These are phyloP conservation scores for Trebouxia gelatinosa DNA, from an alignment of 163 green algal species.

Conservation along the genomic window DNA sequence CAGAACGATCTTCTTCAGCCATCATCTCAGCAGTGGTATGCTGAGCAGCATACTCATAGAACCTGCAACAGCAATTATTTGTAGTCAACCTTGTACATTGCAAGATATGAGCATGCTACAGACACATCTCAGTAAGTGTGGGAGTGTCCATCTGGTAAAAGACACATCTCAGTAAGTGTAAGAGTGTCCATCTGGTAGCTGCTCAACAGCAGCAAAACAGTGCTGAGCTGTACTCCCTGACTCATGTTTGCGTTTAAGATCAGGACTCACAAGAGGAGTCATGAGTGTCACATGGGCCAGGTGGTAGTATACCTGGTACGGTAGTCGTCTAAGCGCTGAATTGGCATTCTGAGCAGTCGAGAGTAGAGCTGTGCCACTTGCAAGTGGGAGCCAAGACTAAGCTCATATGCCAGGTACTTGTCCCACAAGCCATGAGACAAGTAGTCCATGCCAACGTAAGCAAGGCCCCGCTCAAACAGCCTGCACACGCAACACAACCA, in stretches of 20 bases:
- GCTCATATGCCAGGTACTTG: conserved; percentile 70
- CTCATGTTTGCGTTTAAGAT: not conserved
- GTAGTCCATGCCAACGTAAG: conserved; percentile 68
- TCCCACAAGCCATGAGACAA: conserved; percentile 73
- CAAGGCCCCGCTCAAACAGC: conserved; percentile 70
- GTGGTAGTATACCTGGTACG: conserved; percentile 44
- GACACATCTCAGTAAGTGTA: not conserved
- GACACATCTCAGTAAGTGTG: not conserved
- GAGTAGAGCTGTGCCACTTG: conserved; percentile 61
- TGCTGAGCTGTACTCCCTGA: no score
- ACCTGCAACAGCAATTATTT: conserved; percentile 40
- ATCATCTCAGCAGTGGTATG: conserved; percentile 47
- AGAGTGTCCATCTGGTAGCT: not conserved
- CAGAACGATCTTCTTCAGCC: conserved; percentile 39
- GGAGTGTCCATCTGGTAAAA: not conserved
- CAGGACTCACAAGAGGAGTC: no score
- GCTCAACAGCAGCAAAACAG: no score
- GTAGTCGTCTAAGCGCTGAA: conserved; percentile 74
- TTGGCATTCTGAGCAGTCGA: conserved; percentile 57
- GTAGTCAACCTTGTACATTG: not conserved
- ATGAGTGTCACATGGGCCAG: not conserved
- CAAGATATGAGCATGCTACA: not conserved
- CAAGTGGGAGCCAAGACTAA: conserved; percentile 33
- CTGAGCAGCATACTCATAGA: conserved; percentile 46
- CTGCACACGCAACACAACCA: conserved; percentile 48